Evolutionary conservation across 192 early-diverging fungal species (phyloP).

Genomic region (Diversispora epigaea): DNA sequence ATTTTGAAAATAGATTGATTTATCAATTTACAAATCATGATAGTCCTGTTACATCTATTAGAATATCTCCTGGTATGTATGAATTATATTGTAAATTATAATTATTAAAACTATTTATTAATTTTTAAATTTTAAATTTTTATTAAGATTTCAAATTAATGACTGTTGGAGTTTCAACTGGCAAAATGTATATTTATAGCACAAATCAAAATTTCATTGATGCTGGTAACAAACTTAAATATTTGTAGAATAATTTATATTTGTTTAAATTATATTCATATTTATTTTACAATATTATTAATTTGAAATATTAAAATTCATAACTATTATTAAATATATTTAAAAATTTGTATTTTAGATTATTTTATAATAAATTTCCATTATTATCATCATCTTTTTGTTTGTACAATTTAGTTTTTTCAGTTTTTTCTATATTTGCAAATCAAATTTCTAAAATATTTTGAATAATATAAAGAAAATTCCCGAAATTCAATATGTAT

Average conservation of each 20-base stretch:
- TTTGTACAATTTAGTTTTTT: too few relatives aligned
- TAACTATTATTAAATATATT: too few relatives aligned
- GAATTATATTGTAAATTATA: background rate
- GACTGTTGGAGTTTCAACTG: conserved; percentile 1
- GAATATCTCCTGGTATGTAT: background rate
- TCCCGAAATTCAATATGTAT: too few relatives aligned
- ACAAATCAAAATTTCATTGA: background rate
- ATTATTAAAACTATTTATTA: background rate
- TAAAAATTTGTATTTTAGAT: too few relatives aligned
- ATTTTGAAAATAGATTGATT: background rate
- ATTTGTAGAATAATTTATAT: background rate
- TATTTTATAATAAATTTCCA: too few relatives aligned
- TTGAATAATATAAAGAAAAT: too few relatives aligned
- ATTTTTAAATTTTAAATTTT: background rate
- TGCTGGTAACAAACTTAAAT: background rate
- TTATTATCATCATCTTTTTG: too few relatives aligned
- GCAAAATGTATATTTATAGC: background rate
- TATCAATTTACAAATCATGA: background rate
- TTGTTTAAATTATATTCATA: too few relatives aligned
- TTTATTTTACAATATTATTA: too few relatives aligned
- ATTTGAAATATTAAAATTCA: too few relatives aligned
- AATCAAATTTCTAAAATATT: too few relatives aligned
- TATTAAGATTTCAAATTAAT: background rate
- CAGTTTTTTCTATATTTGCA: too few relatives aligned
- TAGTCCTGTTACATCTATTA: background rate